Evolutionary conservation across 2,329 filamentous ascomycete genomes (phyloP).

Genomic region (Alternaria hordeiaustralica): DNA sequence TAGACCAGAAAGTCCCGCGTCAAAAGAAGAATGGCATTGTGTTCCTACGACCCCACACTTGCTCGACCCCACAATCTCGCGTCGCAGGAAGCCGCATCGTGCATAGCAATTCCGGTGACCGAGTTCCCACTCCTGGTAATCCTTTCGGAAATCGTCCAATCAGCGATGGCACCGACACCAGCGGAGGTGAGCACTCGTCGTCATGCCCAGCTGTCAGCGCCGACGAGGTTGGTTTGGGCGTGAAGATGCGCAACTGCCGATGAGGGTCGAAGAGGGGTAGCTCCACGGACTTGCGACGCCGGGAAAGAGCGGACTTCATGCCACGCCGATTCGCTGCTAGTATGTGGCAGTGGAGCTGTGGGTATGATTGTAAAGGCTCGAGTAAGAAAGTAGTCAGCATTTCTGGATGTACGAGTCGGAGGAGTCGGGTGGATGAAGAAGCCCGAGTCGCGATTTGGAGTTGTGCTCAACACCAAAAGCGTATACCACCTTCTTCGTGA

Average conservation of each 20-base stretch:
- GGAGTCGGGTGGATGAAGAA: background rate
- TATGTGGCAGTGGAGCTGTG: slow-evolving; percentile 17
- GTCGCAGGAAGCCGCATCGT: background rate
- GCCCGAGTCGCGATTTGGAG: background rate
- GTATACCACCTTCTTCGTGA: background rate
- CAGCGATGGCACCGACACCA: slow-evolving; percentile 11
- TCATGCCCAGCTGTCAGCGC: background rate
- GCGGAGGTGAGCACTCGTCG: background rate
- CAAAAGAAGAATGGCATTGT: slow-evolving; percentile 10
- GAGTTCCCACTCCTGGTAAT: background rate
- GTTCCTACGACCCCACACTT: slow-evolving; percentile 10
- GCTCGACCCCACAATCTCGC: slow-evolving; percentile 16
- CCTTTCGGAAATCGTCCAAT: slow-evolving; percentile 21
- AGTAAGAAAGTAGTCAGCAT: slow-evolving; percentile 25
- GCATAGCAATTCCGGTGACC: slow-evolving; percentile 1
- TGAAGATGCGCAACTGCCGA: slow-evolving; percentile 34
- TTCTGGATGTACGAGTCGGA: background rate
- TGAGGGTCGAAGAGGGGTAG: slow-evolving; percentile 28
- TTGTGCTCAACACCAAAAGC: background rate
- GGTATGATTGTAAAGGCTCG: slow-evolving; percentile 22
- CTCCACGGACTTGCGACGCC: slow-evolving; percentile 12
- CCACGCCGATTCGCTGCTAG: slow-evolving; percentile 15
- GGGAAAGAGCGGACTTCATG: slow-evolving; percentile 19
- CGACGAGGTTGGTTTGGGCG: background rate
- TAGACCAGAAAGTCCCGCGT: background rate